Base-by-base conservation (phyloP, 148 eudicot genomes). In the Amaranthus cruentus region DNA sequence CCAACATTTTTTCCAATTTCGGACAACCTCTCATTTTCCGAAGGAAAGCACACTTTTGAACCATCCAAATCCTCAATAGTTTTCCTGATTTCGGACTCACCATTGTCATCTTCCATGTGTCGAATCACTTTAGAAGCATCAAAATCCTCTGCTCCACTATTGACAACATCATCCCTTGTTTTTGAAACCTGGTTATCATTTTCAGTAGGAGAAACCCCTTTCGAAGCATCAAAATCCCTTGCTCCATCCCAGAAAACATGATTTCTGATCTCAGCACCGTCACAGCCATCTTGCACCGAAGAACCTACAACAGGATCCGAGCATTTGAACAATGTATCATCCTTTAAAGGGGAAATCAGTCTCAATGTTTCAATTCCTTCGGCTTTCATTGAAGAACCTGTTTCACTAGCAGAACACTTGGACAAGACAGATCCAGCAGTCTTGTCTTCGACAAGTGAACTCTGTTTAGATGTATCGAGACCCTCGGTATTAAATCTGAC, bases 91-190 rank as follows among this genome's bases (percentile, higher is more conserved):
- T 68, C 14, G 13, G 72, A 21, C 2, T 5, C 62, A 69, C 14
- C 70, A 63, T 42, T 69, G n/a, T 74, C 72, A 13, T 54, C 79
- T 57, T 77, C 69, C 53, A 62, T 55, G n/a, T 77, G 78, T 68
- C 62, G 66, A 67, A 59, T 54, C 47, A 42, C 43, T 61, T 53
- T 57, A 62, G 57, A 56, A 78, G 64, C 66, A 57, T 47, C 74
- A 51, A 70, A 59, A 53, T 55, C 71, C 28, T 65, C 73, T 47
- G 9, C 72, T 73, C 55, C 75, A 63, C 64, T 55, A 4, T 15
- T 49, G 47, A 58, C 43, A 44, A 49, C 66, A 58, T n/a, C 43
- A 10, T 15, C 68, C 65, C 59, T 62, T 7, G 21, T 46, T 63
- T 42, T 28, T 66, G 72, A 42, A 6, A 54, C 18, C 59, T 4